phyloP scores from a whole-genome alignment of 441 rosid genomes.

The Syzygium syzygioides region DNA sequence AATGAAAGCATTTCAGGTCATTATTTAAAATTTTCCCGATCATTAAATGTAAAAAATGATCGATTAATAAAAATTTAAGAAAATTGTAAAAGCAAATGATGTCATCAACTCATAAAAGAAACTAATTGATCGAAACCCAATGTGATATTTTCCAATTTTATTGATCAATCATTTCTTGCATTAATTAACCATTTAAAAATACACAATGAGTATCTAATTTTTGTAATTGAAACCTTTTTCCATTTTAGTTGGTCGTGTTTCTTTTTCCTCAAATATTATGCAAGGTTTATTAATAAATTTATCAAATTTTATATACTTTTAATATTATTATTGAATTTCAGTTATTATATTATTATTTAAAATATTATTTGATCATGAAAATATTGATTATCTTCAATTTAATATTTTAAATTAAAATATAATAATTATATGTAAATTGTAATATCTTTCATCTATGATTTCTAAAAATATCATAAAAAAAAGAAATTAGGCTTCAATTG shows the following conservation, averaged over 20 bases:
- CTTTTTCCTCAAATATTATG: too few relatives aligned
- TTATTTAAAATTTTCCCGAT: too few relatives aligned
- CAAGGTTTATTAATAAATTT: too few relatives aligned
- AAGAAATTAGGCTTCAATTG: not conserved
- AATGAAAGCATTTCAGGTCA: too few relatives aligned
- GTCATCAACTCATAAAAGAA: not conserved
- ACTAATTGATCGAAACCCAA: not conserved
- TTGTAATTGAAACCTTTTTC: not conserved
- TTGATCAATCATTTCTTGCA: not conserved
- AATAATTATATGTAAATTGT: not conserved
- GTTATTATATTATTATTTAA: too few relatives aligned
- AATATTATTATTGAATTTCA: too few relatives aligned
- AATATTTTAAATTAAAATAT: too few relatives aligned
- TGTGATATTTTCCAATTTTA: not conserved
- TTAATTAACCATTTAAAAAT: not conserved
- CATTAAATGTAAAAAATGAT: not conserved
- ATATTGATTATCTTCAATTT: too few relatives aligned
- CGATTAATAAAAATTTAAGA: not conserved
- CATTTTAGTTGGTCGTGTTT: not conserved
- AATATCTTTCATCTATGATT: not conserved
- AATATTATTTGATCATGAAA: too few relatives aligned
- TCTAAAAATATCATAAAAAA: not conserved
- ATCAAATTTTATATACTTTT: too few relatives aligned
- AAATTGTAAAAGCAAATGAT: not conserved
- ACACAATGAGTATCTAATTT: not conserved